A percentile compares a stretch with the other conserved stretches of the same genome.
These are phyloP conservation scores for Spiromastix sp. DNA, from an alignment of 2,329 filamentous ascomycete species.

Conservation along the genomic window DNA sequence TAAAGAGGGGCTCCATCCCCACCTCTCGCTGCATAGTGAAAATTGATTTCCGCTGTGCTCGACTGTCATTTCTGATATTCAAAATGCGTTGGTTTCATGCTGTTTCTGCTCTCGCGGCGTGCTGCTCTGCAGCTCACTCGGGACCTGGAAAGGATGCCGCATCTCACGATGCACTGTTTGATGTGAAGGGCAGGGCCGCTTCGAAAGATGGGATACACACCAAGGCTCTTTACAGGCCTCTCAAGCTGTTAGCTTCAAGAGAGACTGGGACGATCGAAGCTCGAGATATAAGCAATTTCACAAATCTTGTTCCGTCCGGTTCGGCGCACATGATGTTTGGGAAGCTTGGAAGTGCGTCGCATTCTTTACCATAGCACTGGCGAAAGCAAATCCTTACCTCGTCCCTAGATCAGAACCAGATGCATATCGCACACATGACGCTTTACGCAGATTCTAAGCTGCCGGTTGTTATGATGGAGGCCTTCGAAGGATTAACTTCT, in stretches of 20 bases:
- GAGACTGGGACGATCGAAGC: conserved; percentile 3
- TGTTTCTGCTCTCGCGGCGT: conserved; percentile 6
- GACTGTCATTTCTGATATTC: no score
- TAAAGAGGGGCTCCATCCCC: no score
- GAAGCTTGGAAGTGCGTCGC: conserved; percentile 14
- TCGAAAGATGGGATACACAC: not conserved
- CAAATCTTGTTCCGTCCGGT: conserved; percentile 13
- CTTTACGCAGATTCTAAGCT: conserved; percentile 19
- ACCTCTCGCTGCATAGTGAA: no score
- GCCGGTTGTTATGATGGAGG: conserved; percentile 23
- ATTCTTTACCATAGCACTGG: not conserved
- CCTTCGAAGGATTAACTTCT: conserved; percentile 20
- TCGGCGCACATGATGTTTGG: conserved; percentile 19
- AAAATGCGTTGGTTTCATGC: conserved; percentile 5
- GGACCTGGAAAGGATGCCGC: conserved; percentile 2
- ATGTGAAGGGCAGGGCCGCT: not conserved
- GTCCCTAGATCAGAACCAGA: conserved; percentile 10
- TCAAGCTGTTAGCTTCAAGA: conserved; percentile 4
- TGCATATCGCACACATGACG: conserved; percentile 24
- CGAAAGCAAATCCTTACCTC: not conserved
- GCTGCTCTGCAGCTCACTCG: conserved; percentile 5
- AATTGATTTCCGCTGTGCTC: no score
- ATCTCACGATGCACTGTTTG: not conserved
- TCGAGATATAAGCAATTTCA: conserved; percentile 13
- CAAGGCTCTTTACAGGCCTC: conserved; percentile 4